phyloP scores from a whole-genome alignment of 1,284 basidiomycete genomes.

The Ganoderma resinaceum region DNA sequence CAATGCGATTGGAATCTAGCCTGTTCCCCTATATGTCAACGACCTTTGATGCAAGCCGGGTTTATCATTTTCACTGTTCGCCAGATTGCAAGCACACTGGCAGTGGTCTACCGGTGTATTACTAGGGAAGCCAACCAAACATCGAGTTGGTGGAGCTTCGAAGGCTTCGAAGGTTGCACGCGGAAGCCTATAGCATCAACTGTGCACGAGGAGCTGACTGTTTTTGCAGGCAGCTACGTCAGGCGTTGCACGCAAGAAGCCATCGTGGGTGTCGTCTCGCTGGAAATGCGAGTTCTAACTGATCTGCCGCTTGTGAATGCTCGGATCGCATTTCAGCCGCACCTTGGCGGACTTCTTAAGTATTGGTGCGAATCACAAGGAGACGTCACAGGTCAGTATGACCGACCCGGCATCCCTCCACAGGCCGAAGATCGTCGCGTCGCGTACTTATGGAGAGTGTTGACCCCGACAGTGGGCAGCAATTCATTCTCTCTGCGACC shows the following conservation, averaged over 20 bases:
- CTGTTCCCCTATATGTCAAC: too few relatives aligned
- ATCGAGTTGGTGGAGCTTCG: too few relatives aligned
- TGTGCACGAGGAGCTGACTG: background rate
- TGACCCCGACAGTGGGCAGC: background rate
- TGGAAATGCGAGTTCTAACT: background rate
- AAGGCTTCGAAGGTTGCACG: background rate
- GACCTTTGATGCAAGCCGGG: too few relatives aligned
- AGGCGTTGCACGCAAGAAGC: background rate
- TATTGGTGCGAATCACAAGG: background rate
- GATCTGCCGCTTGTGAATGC: background rate
- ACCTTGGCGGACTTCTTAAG: background rate
- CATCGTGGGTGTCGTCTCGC: background rate
- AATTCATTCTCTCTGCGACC: background rate
- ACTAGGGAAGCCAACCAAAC: too few relatives aligned
- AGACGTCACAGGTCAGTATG: background rate
- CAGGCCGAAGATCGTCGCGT: background rate
- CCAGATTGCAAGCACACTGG: too few relatives aligned
- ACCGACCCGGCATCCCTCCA: background rate
- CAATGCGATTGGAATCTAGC: too few relatives aligned
- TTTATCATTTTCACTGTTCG: too few relatives aligned
- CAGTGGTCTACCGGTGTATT: too few relatives aligned
- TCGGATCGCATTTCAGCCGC: background rate
- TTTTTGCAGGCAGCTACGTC: background rate
- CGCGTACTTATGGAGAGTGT: background rate
- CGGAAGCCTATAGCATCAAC: background rate